Conservation (phyloP, 768 basidiomycete genomes). For the Thelephora ganbajun region DNA sequence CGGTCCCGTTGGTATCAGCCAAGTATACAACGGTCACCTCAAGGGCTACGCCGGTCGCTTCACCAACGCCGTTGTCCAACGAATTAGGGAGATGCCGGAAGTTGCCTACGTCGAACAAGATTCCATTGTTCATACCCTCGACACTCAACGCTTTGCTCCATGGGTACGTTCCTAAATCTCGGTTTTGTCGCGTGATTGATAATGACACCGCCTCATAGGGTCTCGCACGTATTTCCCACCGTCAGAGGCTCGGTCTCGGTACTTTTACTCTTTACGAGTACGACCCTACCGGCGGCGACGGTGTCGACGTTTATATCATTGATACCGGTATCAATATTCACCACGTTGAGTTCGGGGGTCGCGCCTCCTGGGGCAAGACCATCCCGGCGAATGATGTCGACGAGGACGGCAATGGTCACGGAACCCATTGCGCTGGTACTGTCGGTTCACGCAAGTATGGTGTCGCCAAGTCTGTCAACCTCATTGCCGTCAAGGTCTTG, state of each 20-base stretch:
- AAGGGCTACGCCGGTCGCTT: slow-evolving; percentile 79
- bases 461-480: slow-evolving; percentile 86
- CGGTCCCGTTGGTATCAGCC: slow-evolving; percentile 38
- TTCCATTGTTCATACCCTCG: slow-evolving; percentile 72
- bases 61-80: slow-evolving; percentile 50
- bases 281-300: slow-evolving; percentile 62
- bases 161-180: slow-evolving; percentile 46
- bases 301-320: slow-evolving; percentile 84
- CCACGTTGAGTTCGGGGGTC: slow-evolving; percentile 81
- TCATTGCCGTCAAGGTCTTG: slow-evolving; percentile 86
- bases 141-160: slow-evolving; percentile 55
- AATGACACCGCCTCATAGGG: slow-evolving; percentile 37
- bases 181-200: not conserved
- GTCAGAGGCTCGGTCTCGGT: slow-evolving; percentile 52
- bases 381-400: slow-evolving; percentile 75
- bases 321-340: slow-evolving; percentile 83
- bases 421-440: slow-evolving; percentile 89
- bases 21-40: slow-evolving; percentile 64
- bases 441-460: slow-evolving; percentile 91
- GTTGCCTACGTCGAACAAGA: slow-evolving; percentile 90
- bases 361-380: slow-evolving; percentile 89
- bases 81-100: slow-evolving; percentile 73
- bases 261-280: slow-evolving; percentile 82
- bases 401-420: slow-evolving; percentile 91
- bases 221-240: slow-evolving; percentile 89